Conservation (phyloP, 164 flowering plant genomes). For the Berberis vulgaris region DNA sequence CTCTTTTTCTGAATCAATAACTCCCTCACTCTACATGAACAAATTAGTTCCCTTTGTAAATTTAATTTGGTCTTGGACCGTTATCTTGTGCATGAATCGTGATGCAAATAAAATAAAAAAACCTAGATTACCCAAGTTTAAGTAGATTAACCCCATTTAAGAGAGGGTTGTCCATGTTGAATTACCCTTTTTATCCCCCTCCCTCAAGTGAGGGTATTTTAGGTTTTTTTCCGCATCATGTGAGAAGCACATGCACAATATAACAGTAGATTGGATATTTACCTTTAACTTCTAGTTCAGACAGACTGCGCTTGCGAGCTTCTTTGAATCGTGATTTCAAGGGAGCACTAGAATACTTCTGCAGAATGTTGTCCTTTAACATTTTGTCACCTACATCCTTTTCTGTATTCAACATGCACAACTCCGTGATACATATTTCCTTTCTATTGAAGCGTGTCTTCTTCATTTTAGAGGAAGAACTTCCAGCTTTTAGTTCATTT, state of each 20-base stretch:
- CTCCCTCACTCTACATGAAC: too few species aligned
- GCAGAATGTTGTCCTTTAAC: not conserved
- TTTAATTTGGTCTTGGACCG: too few species aligned
- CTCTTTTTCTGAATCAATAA: too few species aligned
- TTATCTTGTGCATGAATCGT: too few species aligned
- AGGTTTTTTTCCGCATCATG: not conserved
- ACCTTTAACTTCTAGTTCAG: slow-evolving; percentile 37
- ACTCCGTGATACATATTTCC: slow-evolving; percentile 12
- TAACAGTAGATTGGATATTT: not conserved
- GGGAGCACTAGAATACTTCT: slow-evolving; percentile 5
- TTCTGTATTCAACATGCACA: slow-evolving; percentile 9
- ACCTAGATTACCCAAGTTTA: too few species aligned
- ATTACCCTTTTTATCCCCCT: too few species aligned
- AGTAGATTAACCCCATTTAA: too few species aligned
- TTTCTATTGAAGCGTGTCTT: slow-evolving; percentile 7
- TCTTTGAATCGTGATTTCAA: slow-evolving; percentile 27
- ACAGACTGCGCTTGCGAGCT: slow-evolving; percentile 43
- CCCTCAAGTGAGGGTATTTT: too few species aligned
- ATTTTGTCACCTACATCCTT: slow-evolving; percentile 8
- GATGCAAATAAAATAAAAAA: too few species aligned
- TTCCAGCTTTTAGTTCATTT: slow-evolving; percentile 10
- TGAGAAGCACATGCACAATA: not conserved
- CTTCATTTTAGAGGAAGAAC: slow-evolving; percentile 9
- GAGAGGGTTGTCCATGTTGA: too few species aligned
- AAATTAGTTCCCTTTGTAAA: too few species aligned